phyloP scores from a whole-genome alignment of 441 rosid species.

The Populus tomentosa region DNA sequence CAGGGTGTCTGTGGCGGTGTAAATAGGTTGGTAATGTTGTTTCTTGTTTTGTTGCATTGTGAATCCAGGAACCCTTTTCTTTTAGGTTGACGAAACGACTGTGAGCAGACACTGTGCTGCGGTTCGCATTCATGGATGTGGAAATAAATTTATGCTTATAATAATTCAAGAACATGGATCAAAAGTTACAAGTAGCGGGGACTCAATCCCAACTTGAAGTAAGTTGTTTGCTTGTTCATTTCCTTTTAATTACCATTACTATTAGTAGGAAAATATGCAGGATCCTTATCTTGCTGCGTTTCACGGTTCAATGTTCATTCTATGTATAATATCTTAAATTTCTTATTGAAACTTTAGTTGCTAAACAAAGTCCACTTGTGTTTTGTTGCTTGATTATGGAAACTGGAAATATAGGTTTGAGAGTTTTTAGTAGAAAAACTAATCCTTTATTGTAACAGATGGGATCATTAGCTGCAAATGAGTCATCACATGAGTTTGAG shows the following conservation, averaged over 20 bases:
- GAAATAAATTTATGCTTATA: constrained; percentile 26
- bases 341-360: not conserved
- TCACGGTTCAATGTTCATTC: not conserved
- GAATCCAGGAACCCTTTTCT: constrained; percentile 17
- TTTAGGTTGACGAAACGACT: constrained; percentile 12
- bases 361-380: not conserved
- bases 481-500: constrained; percentile 39
- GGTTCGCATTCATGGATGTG: constrained; percentile 23
- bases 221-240: constrained; percentile 21
- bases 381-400: not conserved
- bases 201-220: constrained; percentile 56
- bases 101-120: constrained; percentile 9
- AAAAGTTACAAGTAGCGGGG: constrained; percentile 37
- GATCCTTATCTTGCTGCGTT: not conserved
- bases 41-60: constrained; percentile 9
- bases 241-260: not conserved
- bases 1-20: not conserved
- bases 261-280: not conserved
- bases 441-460: constrained; percentile 48
- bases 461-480: constrained; percentile 43
- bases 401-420: not conserved
- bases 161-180: constrained; percentile 39
- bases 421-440: constrained; percentile 3
- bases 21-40: not conserved
- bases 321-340: not conserved